Percentiles rank a stretch among this genome's conserved stretches.
Conservation (phyloP, 2,329 filamentous ascomycete species). For the Monosporascus sp. region DNA sequence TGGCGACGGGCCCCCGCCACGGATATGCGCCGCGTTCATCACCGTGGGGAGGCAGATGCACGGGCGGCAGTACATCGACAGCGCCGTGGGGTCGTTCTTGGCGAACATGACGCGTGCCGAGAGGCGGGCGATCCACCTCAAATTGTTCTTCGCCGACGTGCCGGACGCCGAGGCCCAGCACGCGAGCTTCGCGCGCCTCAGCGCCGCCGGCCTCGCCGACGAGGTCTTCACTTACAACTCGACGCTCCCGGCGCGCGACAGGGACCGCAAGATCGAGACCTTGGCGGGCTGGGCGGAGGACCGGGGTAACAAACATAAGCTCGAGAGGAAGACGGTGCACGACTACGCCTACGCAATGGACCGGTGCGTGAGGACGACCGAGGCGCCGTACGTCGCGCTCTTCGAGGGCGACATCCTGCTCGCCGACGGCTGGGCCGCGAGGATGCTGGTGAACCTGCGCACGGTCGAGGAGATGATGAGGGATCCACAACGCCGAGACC, state of each 20-base stretch:
- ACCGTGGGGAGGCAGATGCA: constrained; percentile 21
- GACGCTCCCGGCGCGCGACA: constrained; percentile 12
- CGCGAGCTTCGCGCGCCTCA: constrained; percentile 17
- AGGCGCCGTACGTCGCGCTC: constrained; percentile 24
- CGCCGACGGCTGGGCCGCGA: constrained; percentile 24
- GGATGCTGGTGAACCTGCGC: constrained; percentile 19
- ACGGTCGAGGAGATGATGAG: constrained; percentile 23
- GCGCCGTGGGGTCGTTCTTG: constrained; percentile 24
- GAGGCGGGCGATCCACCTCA: constrained; percentile 19
- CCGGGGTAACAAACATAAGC: constrained; percentile 12
- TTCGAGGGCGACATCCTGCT: constrained; percentile 27
- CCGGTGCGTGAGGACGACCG: constrained; percentile 19
- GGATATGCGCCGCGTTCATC: constrained; percentile 23
- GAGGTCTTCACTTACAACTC: constrained; percentile 22
- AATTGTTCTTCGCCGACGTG: constrained; percentile 27
- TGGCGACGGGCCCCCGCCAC: constrained; percentile 9
- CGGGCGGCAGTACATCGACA: constrained; percentile 25
- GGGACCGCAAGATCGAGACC: constrained; percentile 13
- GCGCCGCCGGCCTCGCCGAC: constrained; percentile 16
- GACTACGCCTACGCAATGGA: constrained; percentile 25
- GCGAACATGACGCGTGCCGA: constrained; percentile 25
- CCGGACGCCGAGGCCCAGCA: constrained; percentile 20
- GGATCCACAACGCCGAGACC: constrained; percentile 17
- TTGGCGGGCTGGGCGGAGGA: constrained; percentile 16
- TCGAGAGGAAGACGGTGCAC: constrained; percentile 24